These are phyloP conservation scores for Oenanthe javanica DNA, from an alignment of 140 eudicot genomes.

Conservation along the genomic window DNA sequence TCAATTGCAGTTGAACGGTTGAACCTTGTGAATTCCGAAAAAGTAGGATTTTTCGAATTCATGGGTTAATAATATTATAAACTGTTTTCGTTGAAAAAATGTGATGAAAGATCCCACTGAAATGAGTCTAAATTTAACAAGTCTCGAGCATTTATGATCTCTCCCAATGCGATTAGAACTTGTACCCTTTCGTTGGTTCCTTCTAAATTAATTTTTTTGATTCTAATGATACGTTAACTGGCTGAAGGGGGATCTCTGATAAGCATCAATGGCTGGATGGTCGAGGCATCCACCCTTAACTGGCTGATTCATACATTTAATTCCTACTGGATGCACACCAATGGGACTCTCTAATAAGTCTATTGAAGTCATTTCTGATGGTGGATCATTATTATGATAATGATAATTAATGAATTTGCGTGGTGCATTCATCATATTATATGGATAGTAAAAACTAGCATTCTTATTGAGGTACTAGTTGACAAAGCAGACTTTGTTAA, in stretches of 20 bases:
- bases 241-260: not conserved
- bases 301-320: not conserved
- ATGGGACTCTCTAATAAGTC: not conserved
- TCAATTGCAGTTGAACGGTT: not conserved
- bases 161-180: not conserved
- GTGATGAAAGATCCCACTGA: not conserved
- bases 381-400: not conserved
- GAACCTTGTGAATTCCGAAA: not conserved
- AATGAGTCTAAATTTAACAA: not conserved
- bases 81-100: not conserved
- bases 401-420: not conserved
- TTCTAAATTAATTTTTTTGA: not conserved
- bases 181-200: not conserved
- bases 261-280: not conserved
- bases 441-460: not conserved
- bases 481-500: not conserved
- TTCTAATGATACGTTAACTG: too few relatives aligned
- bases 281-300: not conserved
- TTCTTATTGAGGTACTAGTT: not conserved
- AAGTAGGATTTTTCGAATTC: not conserved
- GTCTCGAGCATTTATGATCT: not conserved
- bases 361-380: not conserved
- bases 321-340: constrained; percentile 3
- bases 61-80: not conserved
- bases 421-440: not conserved